Base-by-base conservation (phyloP, 768 basidiomycete genomes). In the Hortiboletus flavorubellus region DNA sequence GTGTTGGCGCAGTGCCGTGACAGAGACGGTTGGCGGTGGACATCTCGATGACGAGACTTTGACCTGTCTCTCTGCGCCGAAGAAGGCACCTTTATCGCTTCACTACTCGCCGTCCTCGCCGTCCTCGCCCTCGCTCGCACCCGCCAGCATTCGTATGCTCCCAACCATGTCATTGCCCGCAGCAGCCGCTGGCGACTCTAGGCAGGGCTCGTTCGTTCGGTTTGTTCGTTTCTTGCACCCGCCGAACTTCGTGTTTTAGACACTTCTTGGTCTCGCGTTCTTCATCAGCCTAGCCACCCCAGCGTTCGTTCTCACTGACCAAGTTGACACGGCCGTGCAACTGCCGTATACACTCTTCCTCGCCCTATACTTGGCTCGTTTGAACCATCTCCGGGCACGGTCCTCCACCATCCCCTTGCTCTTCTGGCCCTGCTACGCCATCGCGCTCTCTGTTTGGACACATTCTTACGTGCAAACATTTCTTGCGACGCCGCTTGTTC, bases 31-130 rank as follows among this genome's bases (percentile, higher is more conserved):
- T 91, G 89, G 86, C 69, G 67, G 9, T 73, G 78, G 15, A 71
- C 84, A 16, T 93, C 91, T 0, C 67, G 55, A 0, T 60, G 72
- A 0, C 80, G 91, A 50, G 73, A 79, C 14, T 91, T 93, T 66
- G 93, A 95, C 68, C 59, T 86, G 9, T 90, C 92, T 1, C 80
- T 83, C 14, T 96, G 93, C 68, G 90, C 87, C 59, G 87, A 95
- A 62, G 87, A 92, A 59, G 87, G 83, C 14, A 64, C 86, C 41
- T 31, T 94, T 0, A 68, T 92, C 1, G 77, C 89, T 0, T 55
- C 74, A 5, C 63, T 87, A 0, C 74, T 88, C 49, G 73, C 73
- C 2, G 37, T 76, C 8, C 66, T 87, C 49, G 49, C 83, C 31
- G 31, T 84, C 51, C 56, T 75, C 8, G 71, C 76, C 5, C 64